Evolutionary conservation across 352 stramenopile species (phyloP), one percentile per base, ranked within the genome.

Genomic region (Phytophthora foliorum): DNA sequence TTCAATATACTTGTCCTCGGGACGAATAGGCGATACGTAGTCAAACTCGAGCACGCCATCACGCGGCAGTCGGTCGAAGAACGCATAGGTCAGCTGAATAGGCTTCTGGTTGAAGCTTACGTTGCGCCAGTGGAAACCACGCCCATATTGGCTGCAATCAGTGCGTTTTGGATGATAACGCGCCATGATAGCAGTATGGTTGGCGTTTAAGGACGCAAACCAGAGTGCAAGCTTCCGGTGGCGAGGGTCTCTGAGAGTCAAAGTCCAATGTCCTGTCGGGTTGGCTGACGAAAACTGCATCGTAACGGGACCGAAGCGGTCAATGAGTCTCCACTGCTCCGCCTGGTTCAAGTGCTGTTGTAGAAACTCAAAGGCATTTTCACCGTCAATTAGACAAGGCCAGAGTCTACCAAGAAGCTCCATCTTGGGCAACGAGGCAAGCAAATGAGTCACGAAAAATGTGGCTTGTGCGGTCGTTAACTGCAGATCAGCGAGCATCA

Each of bases 31-130:
- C 21, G 81, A 89, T 7, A 89, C 82, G 48, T 82, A 93, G 60
- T 93, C 85, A 56, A 93, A 90, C 54, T 91, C 82, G 0, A 93
- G 67, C n/a, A 90, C 61, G 1, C 85, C 85, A 5, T 77, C 63
- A 5, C 45, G 58, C 45, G 85, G 85, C 14, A 93, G 62, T 1
- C 61, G 52, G 42, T 90, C 74, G 39, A 90, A 93, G 63, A 93
- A 93, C 2, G 72, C 56, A 55, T 90, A 84, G 1, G 62, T 87
- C 6, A 91, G 44, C 8, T 76, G 74, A 22, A 93, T 67, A 1
- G 59, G 41, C 21, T 87, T 80, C 21, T 84, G 75, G 54, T 91
- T 91, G 68, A 86, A 89, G 32, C 72, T 73, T 19, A 70, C 81
- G 34, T 93, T 93, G 38, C 85, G 85, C 81, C 82, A 93, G 57